phyloP scores from a whole-genome alignment of 306 rosid species.

The Sicyos baderoa region DNA sequence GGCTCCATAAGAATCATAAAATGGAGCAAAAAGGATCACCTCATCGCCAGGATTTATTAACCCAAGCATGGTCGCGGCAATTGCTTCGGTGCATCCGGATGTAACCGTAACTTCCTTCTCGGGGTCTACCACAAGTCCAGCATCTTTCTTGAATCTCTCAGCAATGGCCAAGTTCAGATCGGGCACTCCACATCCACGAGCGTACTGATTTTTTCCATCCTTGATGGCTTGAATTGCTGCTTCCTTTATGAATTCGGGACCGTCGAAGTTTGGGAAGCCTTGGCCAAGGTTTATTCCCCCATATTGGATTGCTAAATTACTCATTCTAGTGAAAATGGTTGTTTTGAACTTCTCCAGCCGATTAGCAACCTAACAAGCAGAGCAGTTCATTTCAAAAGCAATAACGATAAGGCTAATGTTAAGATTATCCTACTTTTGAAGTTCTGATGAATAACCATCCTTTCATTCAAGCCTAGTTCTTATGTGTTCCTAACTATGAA shows the following conservation, averaged over 20 bases:
- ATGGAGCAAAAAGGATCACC: slow-evolving; percentile 83
- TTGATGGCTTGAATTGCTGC: slow-evolving; percentile 79
- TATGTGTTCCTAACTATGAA: no score
- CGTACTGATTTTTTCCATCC: slow-evolving; percentile 86
- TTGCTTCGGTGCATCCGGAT: slow-evolving; percentile 87
- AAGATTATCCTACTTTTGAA: no score
- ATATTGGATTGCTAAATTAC: slow-evolving; percentile 66
- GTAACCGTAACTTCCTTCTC: slow-evolving; percentile 81
- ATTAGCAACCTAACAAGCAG: slow-evolving; percentile 61
- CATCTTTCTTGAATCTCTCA: slow-evolving; percentile 68
- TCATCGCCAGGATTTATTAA: slow-evolving; percentile 89
- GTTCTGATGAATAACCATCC: no score
- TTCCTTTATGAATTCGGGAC: slow-evolving; percentile 91
- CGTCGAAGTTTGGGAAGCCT: slow-evolving; percentile 93
- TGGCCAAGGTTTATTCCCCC: slow-evolving; percentile 91
- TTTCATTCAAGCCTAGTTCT: no score
- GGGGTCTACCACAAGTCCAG: slow-evolving; percentile 66
- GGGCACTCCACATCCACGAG: slow-evolving; percentile 73
- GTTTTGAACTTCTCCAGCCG: slow-evolving; percentile 88
- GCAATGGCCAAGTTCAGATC: slow-evolving; percentile 71
- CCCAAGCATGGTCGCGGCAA: slow-evolving; percentile 78
- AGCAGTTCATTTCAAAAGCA: background rate
- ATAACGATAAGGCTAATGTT: no score
- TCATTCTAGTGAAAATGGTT: slow-evolving; percentile 87
- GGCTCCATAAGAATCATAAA: slow-evolving; percentile 80